A percentile compares a stretch with the other conserved stretches of the same genome.
Evolutionary conservation across 306 rosid genomes (phyloP).

Genomic region (Pyrus pyrifolia): DNA sequence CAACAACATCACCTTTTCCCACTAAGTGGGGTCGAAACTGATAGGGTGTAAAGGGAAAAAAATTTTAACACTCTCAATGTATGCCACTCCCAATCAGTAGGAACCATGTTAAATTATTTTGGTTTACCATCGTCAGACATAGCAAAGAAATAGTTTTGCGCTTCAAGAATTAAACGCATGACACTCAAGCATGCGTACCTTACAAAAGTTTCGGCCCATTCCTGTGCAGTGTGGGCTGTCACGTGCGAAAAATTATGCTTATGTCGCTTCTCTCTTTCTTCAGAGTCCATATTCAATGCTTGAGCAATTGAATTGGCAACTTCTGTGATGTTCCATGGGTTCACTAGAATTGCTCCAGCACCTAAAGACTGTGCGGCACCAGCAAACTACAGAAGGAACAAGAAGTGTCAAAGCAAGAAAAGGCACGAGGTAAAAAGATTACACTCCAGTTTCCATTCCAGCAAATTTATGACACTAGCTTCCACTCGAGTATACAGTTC

Average conservation of each 20-base stretch:
- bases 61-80: neutral
- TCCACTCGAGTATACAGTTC: neutral
- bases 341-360: constrained; percentile 89
- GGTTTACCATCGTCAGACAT: neutral
- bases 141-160: neutral
- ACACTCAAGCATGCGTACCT: constrained; percentile 39
- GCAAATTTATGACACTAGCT: neutral
- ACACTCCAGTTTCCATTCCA: neutral
- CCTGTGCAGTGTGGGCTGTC: constrained; percentile 87
- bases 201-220: constrained; percentile 98
- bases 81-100: neutral
- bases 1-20: no score
- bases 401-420: constrained; percentile 10
- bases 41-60: neutral
- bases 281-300: constrained; percentile 67
- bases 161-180: neutral
- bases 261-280: constrained; percentile 78
- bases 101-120: neutral
- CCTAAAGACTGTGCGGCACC: constrained; percentile 99
- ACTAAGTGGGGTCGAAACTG: no score
- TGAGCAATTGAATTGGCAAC: constrained; percentile 70
- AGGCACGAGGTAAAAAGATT: neutral
- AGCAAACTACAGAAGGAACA: constrained; percentile 65
- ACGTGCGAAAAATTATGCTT: constrained; percentile 73
- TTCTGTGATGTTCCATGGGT: constrained; percentile 91